Percentiles rank a stretch among this genome's conserved stretches.
Conservation (phyloP, 2,329 filamentous ascomycete species). For the Fonsecaea pedrosoi region DNA sequence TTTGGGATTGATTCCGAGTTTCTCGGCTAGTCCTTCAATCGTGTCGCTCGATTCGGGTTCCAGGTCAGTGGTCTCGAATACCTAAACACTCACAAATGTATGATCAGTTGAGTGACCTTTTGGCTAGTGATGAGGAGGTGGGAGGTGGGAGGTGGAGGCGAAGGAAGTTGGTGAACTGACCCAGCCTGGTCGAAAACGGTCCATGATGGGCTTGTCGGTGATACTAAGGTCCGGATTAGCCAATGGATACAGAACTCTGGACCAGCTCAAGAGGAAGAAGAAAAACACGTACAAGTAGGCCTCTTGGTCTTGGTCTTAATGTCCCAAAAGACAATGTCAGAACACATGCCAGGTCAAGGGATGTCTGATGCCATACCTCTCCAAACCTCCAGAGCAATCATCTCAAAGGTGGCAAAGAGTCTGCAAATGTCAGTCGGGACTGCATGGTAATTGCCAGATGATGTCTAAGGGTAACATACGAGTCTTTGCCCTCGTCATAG, state of each 20-base stretch:
- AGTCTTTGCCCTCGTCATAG: constrained; percentile 46
- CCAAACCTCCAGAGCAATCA: constrained; percentile 52
- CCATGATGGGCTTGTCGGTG: constrained; percentile 51
- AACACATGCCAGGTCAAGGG: too few species aligned
- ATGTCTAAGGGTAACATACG: too few species aligned
- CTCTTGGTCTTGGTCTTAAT: constrained; percentile 48
- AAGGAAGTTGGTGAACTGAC: constrained; percentile 43
- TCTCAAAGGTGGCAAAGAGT: constrained; percentile 52
- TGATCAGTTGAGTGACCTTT: too few species aligned
- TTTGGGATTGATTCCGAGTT: constrained; percentile 47
- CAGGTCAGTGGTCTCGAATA: constrained; percentile 47
- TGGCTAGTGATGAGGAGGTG: too few species aligned
- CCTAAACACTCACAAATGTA: too few species aligned
- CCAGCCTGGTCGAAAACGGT: constrained; percentile 52
- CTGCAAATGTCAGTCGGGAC: constrained; percentile 42
- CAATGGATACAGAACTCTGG: too few species aligned
- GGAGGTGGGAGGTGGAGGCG: too few species aligned
- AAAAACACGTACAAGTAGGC: constrained; percentile 44
- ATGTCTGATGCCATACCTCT: constrained; percentile 20
- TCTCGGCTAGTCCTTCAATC: constrained; percentile 49
- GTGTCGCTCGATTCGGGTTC: constrained; percentile 50
- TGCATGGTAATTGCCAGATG: too few species aligned
- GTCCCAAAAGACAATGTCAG: too few species aligned
- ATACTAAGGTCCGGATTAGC: constrained; percentile 28
- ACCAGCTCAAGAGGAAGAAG: too few species aligned